Base-by-base conservation (phyloP, 108 stramenopile genomes). In the Nannochloropsis salina region DNA sequence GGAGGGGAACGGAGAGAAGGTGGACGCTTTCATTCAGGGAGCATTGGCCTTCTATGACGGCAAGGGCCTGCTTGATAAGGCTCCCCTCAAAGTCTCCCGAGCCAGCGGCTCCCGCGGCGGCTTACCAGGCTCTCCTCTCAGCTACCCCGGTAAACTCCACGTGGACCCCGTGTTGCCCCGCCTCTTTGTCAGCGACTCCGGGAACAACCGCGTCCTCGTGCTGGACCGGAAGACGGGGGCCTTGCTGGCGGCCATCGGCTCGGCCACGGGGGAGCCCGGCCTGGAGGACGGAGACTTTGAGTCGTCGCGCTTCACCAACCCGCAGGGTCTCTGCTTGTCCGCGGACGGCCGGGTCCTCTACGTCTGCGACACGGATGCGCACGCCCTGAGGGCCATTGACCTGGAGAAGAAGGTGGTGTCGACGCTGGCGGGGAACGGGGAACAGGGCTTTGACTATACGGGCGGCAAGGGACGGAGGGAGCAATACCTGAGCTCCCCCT, bases 281-380 rank as follows among this genome's bases (percentile, higher is more conserved):
- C n/a, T 74, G 61, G 61, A 74, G n/a, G 61, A 74, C n/a, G 61
- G 61, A n/a, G 61, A 74, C n/a, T 74, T 74, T 74, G 61, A 74
- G 15, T 3, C 61, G 8, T 15, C 61, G 2, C 61, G 61, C 6
- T 74, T 74, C 61, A 74, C 61, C 6, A 74, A 74, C 61, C 61
- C 61, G 20, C 61, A 74, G 3, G 61, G 61, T 15, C 4, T 74
- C 20, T 74, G 61, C n/a, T 74, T 74, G 61, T 74, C 61, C 5
- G 61, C 61, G 61, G 61, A 74, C n/a, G 61, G 61, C 61, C 61
- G 61, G 20, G 61, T 74, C 20, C 61, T 74, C 20, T 74, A 74
- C 61, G 61, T 74, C 20, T 74, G 61, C n/a, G 61, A 74, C n/a
- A 74, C 61, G n/a, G 61, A 74, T 2, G 61, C 61, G 61, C 61